Base-by-base conservation (phyloP, 495 filamentous ascomycete genomes). In the Terfezia boudieri region DNA sequence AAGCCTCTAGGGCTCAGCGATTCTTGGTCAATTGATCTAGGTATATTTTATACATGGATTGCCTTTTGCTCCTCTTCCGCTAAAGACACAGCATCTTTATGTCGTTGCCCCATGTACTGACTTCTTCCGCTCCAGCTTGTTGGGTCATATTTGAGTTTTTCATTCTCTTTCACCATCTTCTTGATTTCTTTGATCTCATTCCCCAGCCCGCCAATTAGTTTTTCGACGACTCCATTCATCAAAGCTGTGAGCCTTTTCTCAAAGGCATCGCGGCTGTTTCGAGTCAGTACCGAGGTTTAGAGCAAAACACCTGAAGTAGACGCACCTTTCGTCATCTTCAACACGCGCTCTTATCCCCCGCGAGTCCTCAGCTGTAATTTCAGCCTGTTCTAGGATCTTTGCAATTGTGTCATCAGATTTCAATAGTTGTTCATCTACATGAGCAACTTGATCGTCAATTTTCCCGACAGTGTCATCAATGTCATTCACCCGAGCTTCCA, bases 181-280 rank as follows among this genome's bases (percentile, higher is more conserved):
- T 64, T 64, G 50, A 64, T 64, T 38, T 64, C 62, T 54, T 64
- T 64, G 49, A 64, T 61, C 49, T 64, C 62, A 14, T 64, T 58
- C 53, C 61, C 62, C 54, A 64, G 64, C 50, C 62, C 61, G 57
- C 62, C 61, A 56, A 64, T 64, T 38, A 64, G 55, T 41, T 64
- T 64, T 55, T 61, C 61, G 49, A 64, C 62, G 46, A 64, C 61
- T 46, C 58, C 57, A 49, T 64, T 56, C 62, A 64, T 64, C 50
- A 64, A 51, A 26, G 63, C 62, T 37, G 62, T 64, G 55, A 64
- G 55, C 51, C 62, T 52, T 37, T 58, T 64, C 56, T 64, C 62
- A 56, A 64, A 64, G 50, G 62, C 61, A 53, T 64, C 62, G 55
- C 61, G 61, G 53, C 61, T 64, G 51, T 59, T 54, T 56, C 12